A percentile compares a stretch with the other conserved stretches of the same genome.
Conservation (phyloP, 768 basidiomycete genomes). For the Cubamyces sp. region DNA sequence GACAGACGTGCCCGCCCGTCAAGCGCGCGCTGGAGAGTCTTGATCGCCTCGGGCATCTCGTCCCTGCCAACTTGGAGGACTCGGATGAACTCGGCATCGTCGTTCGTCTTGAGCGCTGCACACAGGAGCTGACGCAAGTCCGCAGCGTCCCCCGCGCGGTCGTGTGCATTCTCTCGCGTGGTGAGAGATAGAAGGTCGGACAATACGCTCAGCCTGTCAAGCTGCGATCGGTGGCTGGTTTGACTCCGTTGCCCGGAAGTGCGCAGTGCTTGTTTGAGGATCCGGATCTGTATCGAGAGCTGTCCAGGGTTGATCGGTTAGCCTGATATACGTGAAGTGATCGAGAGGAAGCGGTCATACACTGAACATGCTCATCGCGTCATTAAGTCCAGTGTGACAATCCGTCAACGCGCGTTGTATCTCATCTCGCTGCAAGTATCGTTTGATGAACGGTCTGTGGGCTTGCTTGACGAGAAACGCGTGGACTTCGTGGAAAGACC, state of each 20-base stretch:
- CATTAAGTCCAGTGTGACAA: conserved; percentile 56
- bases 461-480: conserved; percentile 61
- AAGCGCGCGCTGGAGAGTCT: conserved; percentile 29
- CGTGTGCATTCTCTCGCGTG: not conserved
- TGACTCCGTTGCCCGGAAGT: not conserved
- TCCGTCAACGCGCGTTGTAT: conserved; percentile 54
- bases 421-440: conserved; percentile 77
- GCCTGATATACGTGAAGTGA: not conserved
- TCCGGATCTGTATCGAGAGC: conserved; percentile 55
- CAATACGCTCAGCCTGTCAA: not conserved
- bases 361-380: conserved; percentile 61
- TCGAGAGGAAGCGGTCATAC: conserved; percentile 34
- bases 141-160: not conserved
- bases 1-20: not conserved
- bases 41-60: conserved; percentile 78
- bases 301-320: conserved; percentile 20
- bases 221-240: not conserved
- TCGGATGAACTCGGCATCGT: conserved; percentile 62
- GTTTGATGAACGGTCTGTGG: conserved; percentile 73
- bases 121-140: conserved; percentile 31
- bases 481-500: conserved; percentile 49
- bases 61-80: conserved; percentile 60
- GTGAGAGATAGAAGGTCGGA: not conserved
- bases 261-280: conserved; percentile 21
- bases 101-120: conserved; percentile 53